Base-by-base conservation (phyloP, 2,329 filamentous ascomycete species). In the Cadophora sp. region DNA sequence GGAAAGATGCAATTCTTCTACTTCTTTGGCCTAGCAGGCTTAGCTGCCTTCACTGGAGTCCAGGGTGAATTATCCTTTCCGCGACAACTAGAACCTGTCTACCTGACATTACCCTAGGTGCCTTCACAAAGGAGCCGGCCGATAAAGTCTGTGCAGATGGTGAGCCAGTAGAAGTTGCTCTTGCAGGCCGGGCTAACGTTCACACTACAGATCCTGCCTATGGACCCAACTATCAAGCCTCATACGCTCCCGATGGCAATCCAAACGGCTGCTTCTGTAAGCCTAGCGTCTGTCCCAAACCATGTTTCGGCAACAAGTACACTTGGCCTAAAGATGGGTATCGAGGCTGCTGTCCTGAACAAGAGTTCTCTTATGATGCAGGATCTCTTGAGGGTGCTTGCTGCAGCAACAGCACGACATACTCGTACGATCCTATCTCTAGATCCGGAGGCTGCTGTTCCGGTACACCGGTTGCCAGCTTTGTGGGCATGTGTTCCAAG, bases 101-200 rank as follows among this genome's bases (percentile, higher is more conserved):
- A 27, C 7, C 58, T 61, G 12, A 61, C 16, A 26, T 43, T 19
- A 5, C 8, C 12, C 19, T 37, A 61, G 58, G 58, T 9, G 43
- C 26, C 27, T 16, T 63, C 43, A 51, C 43, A 22, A 48, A 29
- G 19, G 60, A 63, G 31, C 26, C 29, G 16, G 48, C 60, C 27
- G 60, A 63, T 46, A 63, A 53, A 34, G 60, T 63, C 43, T 63
- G 60, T 22, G 26, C 46, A 31, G 43, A 63, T 29, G 60, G 60
- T 51, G 34, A 46, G 4, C 14, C 59, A 27, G 4, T 19, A 22
- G 3, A 34, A 9, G 8, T 34, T 24, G 4, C 19, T 22, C 43
- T 24, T 37, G 11, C 26, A 37, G 26, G 3, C 12, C 2, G 11
- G 8, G 19, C 43, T 22, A 46, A 19, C 5, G 1, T 50, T n/a